A percentile compares a stretch with the other conserved stretches of the same genome.
phyloP scores from a whole-genome alignment of 352 stramenopile genomes.

The Stephanocyclus meneghinianus region DNA sequence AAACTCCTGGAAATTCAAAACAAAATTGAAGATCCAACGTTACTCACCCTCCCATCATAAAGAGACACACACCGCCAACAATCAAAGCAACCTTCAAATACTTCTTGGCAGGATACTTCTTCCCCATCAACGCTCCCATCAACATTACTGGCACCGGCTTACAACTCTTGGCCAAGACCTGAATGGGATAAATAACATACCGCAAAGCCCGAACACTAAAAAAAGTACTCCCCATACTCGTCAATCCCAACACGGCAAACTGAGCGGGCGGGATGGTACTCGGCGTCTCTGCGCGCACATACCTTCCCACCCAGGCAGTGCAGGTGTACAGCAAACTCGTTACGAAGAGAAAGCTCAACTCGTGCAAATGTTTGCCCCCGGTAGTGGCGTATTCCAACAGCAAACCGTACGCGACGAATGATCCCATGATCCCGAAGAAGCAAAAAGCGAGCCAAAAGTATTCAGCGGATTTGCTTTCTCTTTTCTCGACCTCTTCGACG shows the following conservation, averaged over 20 bases:
- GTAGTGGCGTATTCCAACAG: conserved; percentile 87
- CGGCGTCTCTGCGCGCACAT: conserved; percentile 78
- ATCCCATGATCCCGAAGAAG: conserved; percentile 85
- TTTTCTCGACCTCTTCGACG: conserved; percentile 21
- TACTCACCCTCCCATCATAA: conserved; percentile 74
- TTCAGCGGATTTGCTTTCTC: conserved; percentile 25
- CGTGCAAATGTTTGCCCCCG: conserved; percentile 85
- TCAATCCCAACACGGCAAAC: conserved; percentile 80
- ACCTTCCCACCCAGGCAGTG: conserved; percentile 82
- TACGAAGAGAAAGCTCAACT: conserved; percentile 87
- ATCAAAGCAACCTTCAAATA: conserved; percentile 89
- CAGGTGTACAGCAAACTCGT: conserved; percentile 85
- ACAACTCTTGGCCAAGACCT: conserved; percentile 89
- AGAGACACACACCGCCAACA: conserved; percentile 83
- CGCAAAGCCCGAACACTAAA: conserved; percentile 85
- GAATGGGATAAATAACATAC: conserved; percentile 85
- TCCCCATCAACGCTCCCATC: conserved; percentile 87
- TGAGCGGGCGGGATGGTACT: conserved; percentile 80
- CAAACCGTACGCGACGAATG: conserved; percentile 87
- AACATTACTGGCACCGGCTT: conserved; percentile 91
- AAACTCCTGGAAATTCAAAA: not conserved
- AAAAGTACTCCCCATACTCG: conserved; percentile 88
- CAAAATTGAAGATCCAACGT: not conserved
- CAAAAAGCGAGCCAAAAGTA: conserved; percentile 80
- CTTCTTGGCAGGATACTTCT: conserved; percentile 86